Evolutionary conservation across 208 protist species (phyloP).

Genomic region (Balamuthia mandrillaris): DNA sequence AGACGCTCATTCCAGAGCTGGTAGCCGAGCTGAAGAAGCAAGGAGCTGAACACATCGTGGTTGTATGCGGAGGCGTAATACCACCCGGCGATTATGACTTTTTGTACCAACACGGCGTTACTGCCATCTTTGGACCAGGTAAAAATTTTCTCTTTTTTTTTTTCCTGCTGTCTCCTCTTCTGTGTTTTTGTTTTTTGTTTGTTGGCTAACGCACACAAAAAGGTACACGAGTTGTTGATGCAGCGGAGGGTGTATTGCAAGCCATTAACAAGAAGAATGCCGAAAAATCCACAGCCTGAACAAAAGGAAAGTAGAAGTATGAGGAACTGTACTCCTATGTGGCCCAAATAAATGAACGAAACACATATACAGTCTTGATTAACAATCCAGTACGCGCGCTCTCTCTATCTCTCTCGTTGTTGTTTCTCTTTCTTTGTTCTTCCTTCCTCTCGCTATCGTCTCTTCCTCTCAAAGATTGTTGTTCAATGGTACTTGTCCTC

Average conservation of each 20-base stretch:
- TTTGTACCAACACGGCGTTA: conserved; percentile 84
- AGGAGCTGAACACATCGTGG: conserved; percentile 60
- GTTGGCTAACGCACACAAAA: neutral
- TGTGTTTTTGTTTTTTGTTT: neutral
- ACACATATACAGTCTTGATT: neutral
- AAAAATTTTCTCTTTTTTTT: conserved; percentile 10
- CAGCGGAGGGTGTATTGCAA: neutral
- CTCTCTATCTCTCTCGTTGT: too few relatives aligned
- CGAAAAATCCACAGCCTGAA: neutral
- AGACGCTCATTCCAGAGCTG: conserved; percentile 85
- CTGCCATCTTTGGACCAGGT: conserved; percentile 88
- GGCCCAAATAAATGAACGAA: neutral
- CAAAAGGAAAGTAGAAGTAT: neutral
- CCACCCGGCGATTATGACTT: conserved; percentile 79
- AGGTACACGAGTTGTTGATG: conserved; percentile 1
- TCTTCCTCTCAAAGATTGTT: too few relatives aligned
- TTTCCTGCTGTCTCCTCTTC: too few relatives aligned
- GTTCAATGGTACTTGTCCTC: too few relatives aligned
- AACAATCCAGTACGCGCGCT: neutral
- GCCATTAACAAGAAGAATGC: neutral
- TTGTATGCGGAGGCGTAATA: conserved; percentile 73
- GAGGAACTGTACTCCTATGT: neutral
- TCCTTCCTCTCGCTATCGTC: too few relatives aligned
- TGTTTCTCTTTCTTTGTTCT: too few relatives aligned
- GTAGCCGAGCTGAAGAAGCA: conserved; percentile 76